Base-by-base conservation (phyloP, 768 basidiomycete species). In the Hortiboletus flavorubellus region DNA sequence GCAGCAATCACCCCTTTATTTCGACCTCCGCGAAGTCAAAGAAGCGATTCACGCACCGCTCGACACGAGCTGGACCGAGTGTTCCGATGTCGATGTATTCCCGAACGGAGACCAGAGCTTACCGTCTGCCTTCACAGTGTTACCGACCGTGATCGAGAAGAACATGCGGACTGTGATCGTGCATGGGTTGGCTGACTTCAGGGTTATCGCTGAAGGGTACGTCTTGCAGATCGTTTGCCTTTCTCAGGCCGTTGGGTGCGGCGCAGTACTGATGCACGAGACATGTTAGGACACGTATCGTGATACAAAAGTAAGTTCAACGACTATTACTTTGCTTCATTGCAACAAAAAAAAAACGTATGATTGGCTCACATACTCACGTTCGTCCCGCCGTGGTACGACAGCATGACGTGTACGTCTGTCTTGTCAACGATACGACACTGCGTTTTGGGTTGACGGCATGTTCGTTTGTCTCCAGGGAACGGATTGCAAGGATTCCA, bases 111-210 rank as follows among this genome's bases (percentile, higher is more conserved):
- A 89, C 64, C 64, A 54, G 10, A 88, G 86, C 56, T 70, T 79
- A 3, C 87, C 87, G 0, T 77, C 87, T 8, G 78, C 80, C 0
- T 76, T 89, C 49, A 81, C 76, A 6, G 86, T 89, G 2, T 75
- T 91, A 4, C 87, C 89, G 6, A 84, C 75, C 57, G 87, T 88
- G 51, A 90, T 91, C 51, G 86, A 89, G 70, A 89, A 87, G 76
- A 89, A 76, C 67, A 72, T 80, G 50, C 75, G 86, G 48, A 80
- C 76, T 3, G 85, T 90, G 14, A 84, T 91, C 51, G 76, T 83
- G 5, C 88, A 91, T 49, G 89, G 89, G 0, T 73, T 89, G 47
- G 85, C 81, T 0, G 89, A 91, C 68, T 91, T 82, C 62, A 77
- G 87, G 53, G 73, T 87, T 34, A 88, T 91, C 47, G 81, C 87